Conservation (phyloP, 768 basidiomycete species). For the Rubroboletus pulcherrimus region DNA sequence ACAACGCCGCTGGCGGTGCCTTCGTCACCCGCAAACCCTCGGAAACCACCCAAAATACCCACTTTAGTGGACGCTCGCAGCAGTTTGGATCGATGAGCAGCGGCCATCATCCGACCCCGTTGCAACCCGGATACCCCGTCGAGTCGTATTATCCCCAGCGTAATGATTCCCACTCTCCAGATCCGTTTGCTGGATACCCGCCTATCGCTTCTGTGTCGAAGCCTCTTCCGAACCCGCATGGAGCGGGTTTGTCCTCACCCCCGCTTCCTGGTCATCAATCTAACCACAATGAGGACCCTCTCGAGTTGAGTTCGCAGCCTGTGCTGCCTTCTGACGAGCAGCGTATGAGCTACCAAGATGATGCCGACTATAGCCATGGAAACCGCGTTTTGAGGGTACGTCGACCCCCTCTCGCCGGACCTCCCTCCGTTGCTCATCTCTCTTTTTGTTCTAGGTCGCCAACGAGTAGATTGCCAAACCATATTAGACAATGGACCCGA, state of each 20-base stretch:
- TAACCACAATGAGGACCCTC: conserved; percentile 9
- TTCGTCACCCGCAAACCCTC: conserved; percentile 25
- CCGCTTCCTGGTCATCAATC: conserved; percentile 13
- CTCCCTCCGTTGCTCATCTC: neutral
- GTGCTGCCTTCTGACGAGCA: conserved; percentile 15
- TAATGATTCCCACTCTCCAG: conserved; percentile 16
- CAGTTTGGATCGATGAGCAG: conserved; percentile 19
- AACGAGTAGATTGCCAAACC: conserved; percentile 7
- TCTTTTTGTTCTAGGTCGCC: conserved; percentile 9
- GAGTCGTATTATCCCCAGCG: conserved; percentile 25
- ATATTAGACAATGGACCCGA: neutral
- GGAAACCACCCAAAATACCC: conserved; percentile 26
- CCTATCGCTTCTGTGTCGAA: conserved; percentile 1
- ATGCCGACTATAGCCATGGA: conserved; percentile 28
- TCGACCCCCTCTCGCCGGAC: neutral
- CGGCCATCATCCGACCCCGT: conserved; percentile 9
- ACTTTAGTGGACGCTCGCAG: conserved; percentile 20
- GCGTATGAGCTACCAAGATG: conserved; percentile 30
- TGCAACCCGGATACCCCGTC: conserved; percentile 27
- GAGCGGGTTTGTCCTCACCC: neutral
- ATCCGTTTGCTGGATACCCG: conserved; percentile 31
- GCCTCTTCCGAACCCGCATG: conserved; percentile 24
- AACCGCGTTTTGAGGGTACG: conserved; percentile 28
- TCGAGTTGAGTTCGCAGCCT: conserved; percentile 3
- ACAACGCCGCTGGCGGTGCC: neutral